Evolutionary conservation across 1,284 basidiomycete species (phyloP), one percentile per base, ranked within the genome.

Genomic region (Naganishia cerealis): DNA sequence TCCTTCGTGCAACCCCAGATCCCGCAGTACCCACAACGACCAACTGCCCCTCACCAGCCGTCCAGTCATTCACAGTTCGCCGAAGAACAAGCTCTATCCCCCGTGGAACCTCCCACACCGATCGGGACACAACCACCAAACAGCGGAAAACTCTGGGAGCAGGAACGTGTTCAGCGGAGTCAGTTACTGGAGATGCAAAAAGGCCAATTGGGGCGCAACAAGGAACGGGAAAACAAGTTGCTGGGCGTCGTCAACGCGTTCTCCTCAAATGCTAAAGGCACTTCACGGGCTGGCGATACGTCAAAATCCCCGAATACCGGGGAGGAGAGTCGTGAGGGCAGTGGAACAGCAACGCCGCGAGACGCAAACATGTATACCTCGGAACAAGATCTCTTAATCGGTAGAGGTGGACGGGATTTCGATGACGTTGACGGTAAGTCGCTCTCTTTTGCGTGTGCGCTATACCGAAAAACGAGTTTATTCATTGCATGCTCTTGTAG

Each of bases 401-500:
- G 76, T 62, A 75, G 73, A 26, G 76, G 68, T 9, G 70, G 63
- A 33, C 75, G 53, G 72, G 66, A 76, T 68, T 80, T 79, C 68
- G 78, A 73, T 7, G 80, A 81, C 65, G 75, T 82, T 26, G 81
- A 82, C 71, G 70, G 77, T 75, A 71, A 55, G 77, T 69, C 52
- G 3, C 40, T 1, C 18, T 13, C 0, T 33, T 13, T 16, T 13
- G 18, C 1, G 39, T 1, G 21, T 50, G 36, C n/a, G 3, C 26
- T 26, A 18, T 12, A 21, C 36, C 36, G 36, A 36, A 65, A 46
- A 21, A 16, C 50, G 43, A 53, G 33, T 53, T 42, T 18, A 21
- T 29, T 48, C 29, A 21, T 12, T 46, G 9, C 29, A 62, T 24
- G 54, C 29, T 6, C 29, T 33, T 13, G n/a, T 67, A 93, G 91